These are phyloP conservation scores for Apophysomyces trapeziformis DNA, from an alignment of 371 early-diverging fungal genomes.

Conservation along the genomic window DNA sequence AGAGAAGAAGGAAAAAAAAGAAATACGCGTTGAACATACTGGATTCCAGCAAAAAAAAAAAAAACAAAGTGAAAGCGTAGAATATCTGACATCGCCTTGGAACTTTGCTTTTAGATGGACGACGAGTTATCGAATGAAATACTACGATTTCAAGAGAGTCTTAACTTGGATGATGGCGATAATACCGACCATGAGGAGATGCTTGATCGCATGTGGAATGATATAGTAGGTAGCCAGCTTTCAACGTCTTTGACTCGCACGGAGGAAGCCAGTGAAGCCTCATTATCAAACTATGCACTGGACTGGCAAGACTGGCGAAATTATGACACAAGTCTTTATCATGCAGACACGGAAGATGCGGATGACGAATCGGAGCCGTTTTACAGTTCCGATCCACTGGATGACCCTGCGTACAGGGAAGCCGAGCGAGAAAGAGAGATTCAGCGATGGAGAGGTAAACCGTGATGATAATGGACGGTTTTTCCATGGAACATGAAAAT, in stretches of 20 bases:
- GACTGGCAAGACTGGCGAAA: neutral
- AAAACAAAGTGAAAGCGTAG: neutral
- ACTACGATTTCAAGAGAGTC: neutral
- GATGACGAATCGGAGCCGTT: conserved; percentile 2
- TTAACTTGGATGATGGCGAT: neutral
- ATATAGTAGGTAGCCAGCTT: neutral
- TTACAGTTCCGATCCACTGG: neutral
- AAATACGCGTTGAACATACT: neutral
- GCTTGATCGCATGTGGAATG: neutral
- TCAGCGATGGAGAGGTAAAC: neutral
- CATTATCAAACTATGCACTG: neutral
- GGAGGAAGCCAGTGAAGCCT: neutral
- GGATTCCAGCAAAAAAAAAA: neutral
- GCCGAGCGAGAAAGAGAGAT: neutral
- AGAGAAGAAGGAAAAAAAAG: neutral
- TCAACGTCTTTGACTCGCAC: neutral
- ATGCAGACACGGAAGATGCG: conserved; percentile 5
- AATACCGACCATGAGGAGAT: neutral
- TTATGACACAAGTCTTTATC: neutral
- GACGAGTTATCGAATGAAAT: neutral
- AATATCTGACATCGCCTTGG: neutral
- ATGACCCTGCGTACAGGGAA: neutral
- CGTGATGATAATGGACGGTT: neutral
- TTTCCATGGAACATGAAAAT: neutral
- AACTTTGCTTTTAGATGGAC: neutral